Evolutionary conservation across 1,284 basidiomycete genomes (phyloP).

Genomic region (Malassezia pachydermatis): DNA sequence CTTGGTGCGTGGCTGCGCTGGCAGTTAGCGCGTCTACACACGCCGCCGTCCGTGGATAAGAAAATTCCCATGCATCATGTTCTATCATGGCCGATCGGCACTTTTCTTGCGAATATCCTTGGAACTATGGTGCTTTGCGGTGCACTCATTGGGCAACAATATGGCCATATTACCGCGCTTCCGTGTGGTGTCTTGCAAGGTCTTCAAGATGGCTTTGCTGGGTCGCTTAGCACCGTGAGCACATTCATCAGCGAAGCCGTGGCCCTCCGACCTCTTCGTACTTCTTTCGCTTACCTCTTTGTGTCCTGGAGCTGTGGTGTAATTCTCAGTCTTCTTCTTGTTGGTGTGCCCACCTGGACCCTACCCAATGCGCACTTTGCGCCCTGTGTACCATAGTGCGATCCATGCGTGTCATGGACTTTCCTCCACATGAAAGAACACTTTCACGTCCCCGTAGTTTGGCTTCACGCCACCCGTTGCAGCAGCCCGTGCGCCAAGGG

Average conservation of each 20-base stretch:
- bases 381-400: constrained; percentile 21
- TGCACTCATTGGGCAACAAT: constrained; percentile 22
- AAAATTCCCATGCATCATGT: constrained; percentile 33
- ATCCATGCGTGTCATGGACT: background rate
- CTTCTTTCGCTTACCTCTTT: constrained; percentile 31
- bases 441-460: too few species aligned
- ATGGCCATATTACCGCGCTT: constrained; percentile 12
- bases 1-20: constrained; percentile 80
- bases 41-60: constrained; percentile 60
- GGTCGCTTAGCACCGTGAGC: constrained; percentile 84
- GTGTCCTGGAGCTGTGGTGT: constrained; percentile 29
- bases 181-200: constrained; percentile 34
- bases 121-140: constrained; percentile 50
- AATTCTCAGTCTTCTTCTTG: constrained; percentile 29
- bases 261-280: constrained; percentile 51
- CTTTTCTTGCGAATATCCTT: constrained; percentile 70
- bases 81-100: constrained; percentile 63
- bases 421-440: background rate
- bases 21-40: constrained; percentile 62
- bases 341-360: constrained; percentile 40
- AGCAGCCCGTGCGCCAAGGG: too few species aligned
- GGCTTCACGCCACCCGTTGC: too few species aligned
- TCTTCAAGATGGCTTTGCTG: constrained; percentile 82
- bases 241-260: constrained; percentile 77
- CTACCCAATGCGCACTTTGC: constrained; percentile 32